Evolutionary conservation across 1,284 basidiomycete species (phyloP).

Genomic region (Rhodotorula sp.): DNA sequence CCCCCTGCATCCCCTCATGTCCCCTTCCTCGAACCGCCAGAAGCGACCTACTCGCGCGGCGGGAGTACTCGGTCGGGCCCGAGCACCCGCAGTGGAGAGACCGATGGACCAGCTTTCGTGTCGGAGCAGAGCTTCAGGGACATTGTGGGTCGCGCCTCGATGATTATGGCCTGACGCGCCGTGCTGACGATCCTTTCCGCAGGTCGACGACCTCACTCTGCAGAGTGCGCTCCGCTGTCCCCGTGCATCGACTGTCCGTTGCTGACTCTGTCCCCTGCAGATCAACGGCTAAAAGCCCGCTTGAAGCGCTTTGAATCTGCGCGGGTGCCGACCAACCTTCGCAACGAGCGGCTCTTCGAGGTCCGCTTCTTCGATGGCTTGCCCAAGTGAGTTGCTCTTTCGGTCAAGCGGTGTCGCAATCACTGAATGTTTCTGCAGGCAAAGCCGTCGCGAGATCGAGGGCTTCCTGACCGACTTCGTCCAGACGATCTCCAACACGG

Average conservation of each 20-base stretch:
- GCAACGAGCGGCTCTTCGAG: constrained; percentile 36
- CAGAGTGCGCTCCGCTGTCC: constrained; percentile 14
- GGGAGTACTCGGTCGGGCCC: constrained; percentile 19
- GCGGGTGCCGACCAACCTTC: constrained; percentile 21
- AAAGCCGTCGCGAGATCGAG: constrained; percentile 34
- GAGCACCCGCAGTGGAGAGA: constrained; percentile 1
- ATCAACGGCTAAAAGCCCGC: constrained; percentile 24
- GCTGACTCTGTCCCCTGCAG: background rate
- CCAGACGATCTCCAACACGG: constrained; percentile 11
- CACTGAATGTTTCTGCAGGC: background rate
- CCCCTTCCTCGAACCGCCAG: constrained; percentile 1
- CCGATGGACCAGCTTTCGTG: constrained; percentile 4
- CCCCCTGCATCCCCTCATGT: constrained; percentile 12
- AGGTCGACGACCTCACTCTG: constrained; percentile 35
- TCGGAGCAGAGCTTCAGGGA: constrained; percentile 29
- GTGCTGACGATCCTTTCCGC: background rate
- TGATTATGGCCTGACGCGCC: accelerated
- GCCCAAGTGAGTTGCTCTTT: constrained; percentile 15
- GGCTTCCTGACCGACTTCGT: constrained; percentile 34
- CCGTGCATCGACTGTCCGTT: accelerated
- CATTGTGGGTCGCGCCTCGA: constrained; percentile 13
- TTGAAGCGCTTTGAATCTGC: constrained; percentile 29
- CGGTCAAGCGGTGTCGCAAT: too few relatives aligned
- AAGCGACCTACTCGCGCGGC: constrained; percentile 17
- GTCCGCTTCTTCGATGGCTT: constrained; percentile 36